Base-by-base conservation (phyloP, 2,329 filamentous ascomycete genomes). In the Colletotrichum scovillei region DNA sequence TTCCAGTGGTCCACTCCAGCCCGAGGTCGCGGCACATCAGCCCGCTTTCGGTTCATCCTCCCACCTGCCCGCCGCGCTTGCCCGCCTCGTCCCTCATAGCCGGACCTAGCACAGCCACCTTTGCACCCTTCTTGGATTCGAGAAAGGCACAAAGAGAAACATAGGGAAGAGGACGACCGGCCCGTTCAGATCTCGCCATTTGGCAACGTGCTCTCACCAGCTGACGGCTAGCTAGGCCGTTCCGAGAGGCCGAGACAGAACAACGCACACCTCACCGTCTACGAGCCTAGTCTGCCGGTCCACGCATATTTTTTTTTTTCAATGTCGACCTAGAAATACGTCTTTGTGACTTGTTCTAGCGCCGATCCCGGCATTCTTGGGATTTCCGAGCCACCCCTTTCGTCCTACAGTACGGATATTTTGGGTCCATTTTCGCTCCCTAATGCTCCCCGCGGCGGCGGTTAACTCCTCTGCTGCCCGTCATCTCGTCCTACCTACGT, bases 141-240 rank as follows among this genome's bases (percentile, higher is more conserved):
- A 19, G 14, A 22, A 49, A 49, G 32, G 32, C 32, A 35, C 32
- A 35, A 35, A 35, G 42, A 19, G 42, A 49, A 49, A 19, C 42
- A 49, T 22, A 49, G 8, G 7, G 16, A 49, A 49, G 42, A 35
- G 46, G 5, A 19, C 26, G 26, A 30, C 46, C 59, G 60, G 59
- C n/a, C 67, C 70, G 46, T 62, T 70, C 35, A 73, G 30, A 62
- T 65, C 60, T 70, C 67, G 70, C 70, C 60, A 57, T 70, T 70
- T 24, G 55, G 26, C 70, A 62, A 65, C 70, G 55, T 73, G 70
- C 70, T 70, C 67, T 38, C 56, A n/a, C 12, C 69, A 52, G 64
- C 64, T 69, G 69, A 68, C 65, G 14, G 28, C 46, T 42, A 32
- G 42, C 57, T 24, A 22, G 42, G 57, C 16, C n/a, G 32, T 22